Conservation (phyloP, 257 asterid genomes). For the Solanum ossicruentum region DNA sequence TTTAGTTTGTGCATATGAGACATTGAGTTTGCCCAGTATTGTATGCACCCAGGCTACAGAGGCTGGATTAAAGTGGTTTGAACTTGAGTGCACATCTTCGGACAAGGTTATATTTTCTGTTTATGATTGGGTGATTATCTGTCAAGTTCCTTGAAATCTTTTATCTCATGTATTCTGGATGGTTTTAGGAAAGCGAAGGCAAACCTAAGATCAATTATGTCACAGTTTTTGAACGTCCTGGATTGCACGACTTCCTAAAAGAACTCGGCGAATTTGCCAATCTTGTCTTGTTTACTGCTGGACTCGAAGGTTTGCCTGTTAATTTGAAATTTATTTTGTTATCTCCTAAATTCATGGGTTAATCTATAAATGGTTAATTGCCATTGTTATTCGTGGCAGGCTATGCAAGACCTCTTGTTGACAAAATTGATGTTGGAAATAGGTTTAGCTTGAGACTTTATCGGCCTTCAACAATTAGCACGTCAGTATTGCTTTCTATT, state of each 20-base stretch:
- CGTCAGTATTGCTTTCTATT: conserved; percentile 44
- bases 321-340: background rate
- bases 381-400: conserved; percentile 30
- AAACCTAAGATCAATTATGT: conserved; percentile 86
- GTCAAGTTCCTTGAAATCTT: background rate
- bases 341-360: background rate
- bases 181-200: conserved; percentile 55
- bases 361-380: conserved; percentile 2
- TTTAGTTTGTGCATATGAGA: conserved; percentile 77
- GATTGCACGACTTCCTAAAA: conserved; percentile 59
- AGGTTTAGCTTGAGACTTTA: conserved; percentile 62
- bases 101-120: conserved; percentile 40
- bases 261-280: conserved; percentile 84
- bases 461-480: conserved; percentile 82
- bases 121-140: background rate
- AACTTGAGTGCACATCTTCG: conserved; percentile 51
- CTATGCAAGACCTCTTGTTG: conserved; percentile 94
- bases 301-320: conserved; percentile 68
- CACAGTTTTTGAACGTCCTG: conserved; percentile 94
- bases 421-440: conserved; percentile 65
- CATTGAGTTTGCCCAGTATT: conserved; percentile 59
- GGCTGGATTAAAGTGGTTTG: conserved; percentile 84
- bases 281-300: conserved; percentile 87
- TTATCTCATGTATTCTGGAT: background rate
- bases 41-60: conserved; percentile 75